Conservation (phyloP, 2,329 filamentous ascomycete species). For the Phialemonium atrogriseum region DNA sequence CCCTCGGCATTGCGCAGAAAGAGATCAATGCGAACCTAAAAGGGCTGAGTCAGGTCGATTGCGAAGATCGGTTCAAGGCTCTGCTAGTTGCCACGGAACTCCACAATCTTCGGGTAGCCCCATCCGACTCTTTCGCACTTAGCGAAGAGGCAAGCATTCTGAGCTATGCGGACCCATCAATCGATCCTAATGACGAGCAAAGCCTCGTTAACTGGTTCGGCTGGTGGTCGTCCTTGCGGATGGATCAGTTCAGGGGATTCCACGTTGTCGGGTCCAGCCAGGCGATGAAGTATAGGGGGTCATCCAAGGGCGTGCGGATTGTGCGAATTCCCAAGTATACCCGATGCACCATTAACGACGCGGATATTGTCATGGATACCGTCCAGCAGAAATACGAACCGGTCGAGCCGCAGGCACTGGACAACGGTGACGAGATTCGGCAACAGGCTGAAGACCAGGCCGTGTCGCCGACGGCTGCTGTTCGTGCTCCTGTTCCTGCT, state of each 20-base stretch:
- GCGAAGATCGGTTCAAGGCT: conserved; percentile 10
- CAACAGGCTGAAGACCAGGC: not conserved
- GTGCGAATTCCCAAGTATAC: conserved; percentile 29
- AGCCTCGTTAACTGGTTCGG: conserved; percentile 57
- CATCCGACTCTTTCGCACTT: conserved; percentile 15
- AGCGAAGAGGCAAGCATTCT: conserved; percentile 29
- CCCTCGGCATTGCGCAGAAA: conserved; percentile 11
- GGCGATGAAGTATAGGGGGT: conserved; percentile 9
- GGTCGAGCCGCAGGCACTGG: too few species aligned
- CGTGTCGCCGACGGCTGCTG: too few species aligned
- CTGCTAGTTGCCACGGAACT: conserved; percentile 13
- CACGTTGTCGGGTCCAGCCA: conserved; percentile 42
- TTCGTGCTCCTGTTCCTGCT: too few species aligned
- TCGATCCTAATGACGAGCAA: conserved; percentile 53
- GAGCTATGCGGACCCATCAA: conserved; percentile 34
- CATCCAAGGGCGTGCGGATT: conserved; percentile 17
- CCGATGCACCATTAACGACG: conserved; percentile 23
- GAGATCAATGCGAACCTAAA: conserved; percentile 16
- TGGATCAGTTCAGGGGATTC: conserved; percentile 46
- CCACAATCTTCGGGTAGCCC: conserved; percentile 16
- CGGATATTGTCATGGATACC: conserved; percentile 21
- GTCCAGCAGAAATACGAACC: conserved; percentile 7
- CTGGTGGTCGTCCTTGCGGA: conserved; percentile 42
- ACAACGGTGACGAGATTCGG: too few species aligned
- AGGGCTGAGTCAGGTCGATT: conserved; percentile 17